phyloP scores from a whole-genome alignment of 139 green algal genomes.

The Chlorella sp. region DNA sequence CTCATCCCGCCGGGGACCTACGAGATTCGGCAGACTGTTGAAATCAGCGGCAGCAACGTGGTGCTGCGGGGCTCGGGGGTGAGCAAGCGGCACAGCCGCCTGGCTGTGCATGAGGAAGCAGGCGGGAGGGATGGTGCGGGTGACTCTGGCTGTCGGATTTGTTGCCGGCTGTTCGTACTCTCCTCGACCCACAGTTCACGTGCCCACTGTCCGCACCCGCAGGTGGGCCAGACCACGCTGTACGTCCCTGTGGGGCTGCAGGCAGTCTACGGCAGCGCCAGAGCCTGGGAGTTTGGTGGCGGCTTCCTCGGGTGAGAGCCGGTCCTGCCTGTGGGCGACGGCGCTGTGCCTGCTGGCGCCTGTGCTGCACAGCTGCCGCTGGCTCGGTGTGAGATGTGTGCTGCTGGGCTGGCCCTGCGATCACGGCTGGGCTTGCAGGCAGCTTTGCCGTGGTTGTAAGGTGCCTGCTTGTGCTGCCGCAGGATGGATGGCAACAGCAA shows the following conservation, averaged over 20 bases:
- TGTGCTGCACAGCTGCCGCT: neutral
- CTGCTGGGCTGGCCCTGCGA: neutral
- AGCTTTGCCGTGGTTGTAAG: too few species aligned
- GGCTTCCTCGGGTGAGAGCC: neutral
- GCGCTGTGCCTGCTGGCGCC: neutral
- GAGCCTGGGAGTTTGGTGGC: neutral
- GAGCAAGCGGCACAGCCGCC: neutral
- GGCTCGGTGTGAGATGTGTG: neutral
- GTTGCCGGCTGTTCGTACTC: too few species aligned
- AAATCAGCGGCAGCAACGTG: conserved; percentile 2
- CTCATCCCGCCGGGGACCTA: neutral
- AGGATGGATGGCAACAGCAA: too few species aligned
- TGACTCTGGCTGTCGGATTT: too few species aligned
- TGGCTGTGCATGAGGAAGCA: too few species aligned
- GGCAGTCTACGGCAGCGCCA: neutral
- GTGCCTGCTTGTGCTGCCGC: too few species aligned
- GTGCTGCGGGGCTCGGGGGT: neutral
- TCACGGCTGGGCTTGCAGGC: too few species aligned
- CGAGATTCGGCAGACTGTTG: neutral
- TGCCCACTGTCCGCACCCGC: neutral
- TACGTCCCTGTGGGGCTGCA: neutral
- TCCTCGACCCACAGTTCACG: neutral
- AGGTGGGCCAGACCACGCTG: neutral
- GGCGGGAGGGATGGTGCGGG: neutral
- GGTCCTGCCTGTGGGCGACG: too few species aligned